These are phyloP conservation scores for Comarum palustre DNA, from an alignment of 306 rosid species.

Conservation along the genomic window DNA sequence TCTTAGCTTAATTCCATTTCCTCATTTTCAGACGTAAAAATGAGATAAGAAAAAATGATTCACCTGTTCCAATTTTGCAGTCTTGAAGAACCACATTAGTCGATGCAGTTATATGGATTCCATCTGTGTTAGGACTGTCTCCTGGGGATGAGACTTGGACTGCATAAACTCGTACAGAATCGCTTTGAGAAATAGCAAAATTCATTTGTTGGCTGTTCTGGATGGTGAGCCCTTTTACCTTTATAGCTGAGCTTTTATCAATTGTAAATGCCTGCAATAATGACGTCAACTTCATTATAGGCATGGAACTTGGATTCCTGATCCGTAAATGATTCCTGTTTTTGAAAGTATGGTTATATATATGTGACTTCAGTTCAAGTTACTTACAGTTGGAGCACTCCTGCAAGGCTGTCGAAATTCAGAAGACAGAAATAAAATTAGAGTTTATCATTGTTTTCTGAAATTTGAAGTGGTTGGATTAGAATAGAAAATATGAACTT, in stretches of 20 bases:
- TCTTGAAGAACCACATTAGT: constrained; percentile 76
- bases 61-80: constrained; percentile 92
- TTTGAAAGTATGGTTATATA: neutral
- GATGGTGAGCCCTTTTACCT: constrained; percentile 70
- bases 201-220: constrained; percentile 94
- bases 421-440: constrained; percentile 10
- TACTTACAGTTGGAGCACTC: constrained; percentile 90
- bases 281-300: constrained; percentile 24
- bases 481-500: constrained; percentile 9
- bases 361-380: constrained; percentile 21
- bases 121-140: constrained; percentile 95
- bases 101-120: constrained; percentile 88
- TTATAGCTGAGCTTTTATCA: constrained; percentile 67
- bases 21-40: neutral
- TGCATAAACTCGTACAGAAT: constrained; percentile 58
- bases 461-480: constrained; percentile 11
- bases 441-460: neutral
- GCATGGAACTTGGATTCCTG: constrained; percentile 14
- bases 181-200: constrained; percentile 58
- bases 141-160: constrained; percentile 74
- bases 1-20: neutral
- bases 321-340: constrained; percentile 19
- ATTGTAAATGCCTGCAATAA: constrained; percentile 83
- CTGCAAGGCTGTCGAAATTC: constrained; percentile 70
- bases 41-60: constrained; percentile 4